Base-by-base conservation (phyloP, 208 protist genomes). In the Crithidia mellificae region DNA sequence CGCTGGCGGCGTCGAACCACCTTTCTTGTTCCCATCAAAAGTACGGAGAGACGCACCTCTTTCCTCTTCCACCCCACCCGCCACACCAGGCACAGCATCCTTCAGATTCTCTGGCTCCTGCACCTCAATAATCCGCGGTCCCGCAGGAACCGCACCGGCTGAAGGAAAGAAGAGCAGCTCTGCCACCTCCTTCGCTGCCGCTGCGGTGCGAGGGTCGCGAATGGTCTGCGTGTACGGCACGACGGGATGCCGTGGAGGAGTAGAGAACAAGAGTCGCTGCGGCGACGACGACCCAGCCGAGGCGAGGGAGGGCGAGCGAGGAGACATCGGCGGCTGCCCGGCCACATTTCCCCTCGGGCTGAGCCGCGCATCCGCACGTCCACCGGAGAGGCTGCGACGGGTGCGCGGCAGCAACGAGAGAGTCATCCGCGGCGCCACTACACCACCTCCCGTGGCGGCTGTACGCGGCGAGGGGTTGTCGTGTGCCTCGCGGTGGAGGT, bases 241-340 rank as follows among this genome's bases (percentile, higher is more conserved):
- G n/a, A 53, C 44, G 4, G 59, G 59, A 24, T 65, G 59, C 0
- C 59, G 59, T 14, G 59, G 59, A n/a, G 59, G 59, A 7, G 59
- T 65, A 22, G 30, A 8, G 22, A 65, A 65, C 22, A 65, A 47
- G 0, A 65, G 59, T 20, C 34, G 59, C 22, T 65, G 59, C 0
- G 59, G 59, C 14, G 59, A 65, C 0, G 47, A 2, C 1, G 19
- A 3, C 25, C n/a, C 17, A n/a, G 17, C 4, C 41, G n/a, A n/a
- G n/a, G n/a, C n/a, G n/a, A n/a, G n/a, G n/a, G n/a, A n/a, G n/a
- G n/a, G n/a, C n/a, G n/a, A n/a, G n/a, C n/a, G n/a, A n/a, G 41
- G 41, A 20, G 41, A n/a, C 36, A 12, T 12, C 6, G 12, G 9
- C 36, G 9, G 36, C 6, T 41, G 36, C 36, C 12, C 36, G 6